Conservation (phyloP, 495 filamentous ascomycete species). For the Xylaria longipes region DNA sequence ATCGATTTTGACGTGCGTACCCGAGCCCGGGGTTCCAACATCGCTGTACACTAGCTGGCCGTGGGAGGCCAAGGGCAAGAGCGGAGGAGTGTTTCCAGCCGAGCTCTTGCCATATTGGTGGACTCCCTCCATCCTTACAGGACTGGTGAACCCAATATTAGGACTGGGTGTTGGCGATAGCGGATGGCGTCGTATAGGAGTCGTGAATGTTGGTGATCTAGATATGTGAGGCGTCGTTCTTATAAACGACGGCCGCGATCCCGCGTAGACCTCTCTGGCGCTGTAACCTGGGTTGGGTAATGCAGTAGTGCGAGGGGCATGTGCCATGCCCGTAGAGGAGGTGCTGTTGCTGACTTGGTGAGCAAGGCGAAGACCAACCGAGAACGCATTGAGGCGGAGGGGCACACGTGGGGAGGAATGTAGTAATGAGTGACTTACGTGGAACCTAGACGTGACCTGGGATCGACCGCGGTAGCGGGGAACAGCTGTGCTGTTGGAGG, state of each 20-base stretch:
- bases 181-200: constrained; percentile 55
- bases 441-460: constrained; percentile 57
- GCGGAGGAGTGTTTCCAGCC: constrained; percentile 61
- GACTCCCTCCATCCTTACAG: constrained; percentile 54
- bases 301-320: constrained; percentile 57
- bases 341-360: constrained; percentile 53
- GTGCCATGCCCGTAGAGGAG: constrained; percentile 60
- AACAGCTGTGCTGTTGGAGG: constrained; percentile 51
- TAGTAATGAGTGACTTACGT: constrained; percentile 51
- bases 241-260: constrained; percentile 54
- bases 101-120: constrained; percentile 47
- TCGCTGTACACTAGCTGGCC: constrained; percentile 66
- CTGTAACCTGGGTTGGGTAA: constrained; percentile 56
- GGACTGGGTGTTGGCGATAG: constrained; percentile 58
- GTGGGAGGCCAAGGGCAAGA: constrained; percentile 62
- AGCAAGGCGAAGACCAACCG: constrained; percentile 40
- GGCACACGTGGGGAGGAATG: constrained; percentile 20
- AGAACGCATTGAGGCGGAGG: constrained; percentile 25
- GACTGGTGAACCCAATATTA: constrained; percentile 46
- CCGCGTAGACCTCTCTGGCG: constrained; percentile 57
- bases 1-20: constrained; percentile 67
- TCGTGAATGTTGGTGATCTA: constrained; percentile 55
- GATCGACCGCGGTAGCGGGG: constrained; percentile 51
- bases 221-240: constrained; percentile 55
- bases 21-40: constrained; percentile 43